phyloP scores from a whole-genome alignment of 2,329 filamentous ascomycete genomes.

The Penicillium psychrosexuale region DNA sequence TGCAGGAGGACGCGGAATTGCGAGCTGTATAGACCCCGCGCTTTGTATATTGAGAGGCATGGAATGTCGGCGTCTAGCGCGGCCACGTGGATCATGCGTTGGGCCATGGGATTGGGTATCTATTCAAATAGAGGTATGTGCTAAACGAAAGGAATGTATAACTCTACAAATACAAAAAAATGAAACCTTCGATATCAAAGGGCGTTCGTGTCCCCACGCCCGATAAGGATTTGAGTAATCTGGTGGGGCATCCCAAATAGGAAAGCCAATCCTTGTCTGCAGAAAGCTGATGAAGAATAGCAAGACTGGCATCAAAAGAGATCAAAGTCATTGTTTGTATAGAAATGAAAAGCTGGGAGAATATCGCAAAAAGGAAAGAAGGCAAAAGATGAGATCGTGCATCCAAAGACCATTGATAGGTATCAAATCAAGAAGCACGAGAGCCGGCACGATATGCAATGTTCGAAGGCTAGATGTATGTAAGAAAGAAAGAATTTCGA shows the following conservation, averaged over 20 bases:
- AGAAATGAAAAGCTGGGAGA: accelerated
- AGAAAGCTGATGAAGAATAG: not conserved
- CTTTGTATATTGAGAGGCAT: slow-evolving; percentile 30
- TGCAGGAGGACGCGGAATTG: slow-evolving; percentile 35
- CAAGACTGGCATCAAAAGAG: not conserved
- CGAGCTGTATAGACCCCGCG: slow-evolving; percentile 37
- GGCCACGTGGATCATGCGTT: slow-evolving; percentile 33
- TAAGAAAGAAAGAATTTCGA: too few relatives aligned
- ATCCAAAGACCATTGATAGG: not conserved
- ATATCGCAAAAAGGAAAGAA: not conserved
- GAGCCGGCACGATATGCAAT: not conserved
- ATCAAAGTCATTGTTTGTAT: not conserved
- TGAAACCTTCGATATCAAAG: not conserved
- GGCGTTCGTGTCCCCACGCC: slow-evolving; percentile 18
- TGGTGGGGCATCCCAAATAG: slow-evolving; percentile 18
- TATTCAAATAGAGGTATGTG: not conserved
- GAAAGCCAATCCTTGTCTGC: slow-evolving; percentile 17
- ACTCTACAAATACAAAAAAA: not conserved
- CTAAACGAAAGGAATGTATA: not conserved
- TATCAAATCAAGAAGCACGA: not conserved
- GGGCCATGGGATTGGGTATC: slow-evolving; percentile 11
- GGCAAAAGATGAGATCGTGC: not conserved
- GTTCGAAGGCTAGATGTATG: not conserved
- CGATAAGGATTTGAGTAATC: slow-evolving; percentile 21
- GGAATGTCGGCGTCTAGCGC: slow-evolving; percentile 38